phyloP scores from a whole-genome alignment of 1,139 yeast genomes.

The Pneumocystis oryctolagi region DNA sequence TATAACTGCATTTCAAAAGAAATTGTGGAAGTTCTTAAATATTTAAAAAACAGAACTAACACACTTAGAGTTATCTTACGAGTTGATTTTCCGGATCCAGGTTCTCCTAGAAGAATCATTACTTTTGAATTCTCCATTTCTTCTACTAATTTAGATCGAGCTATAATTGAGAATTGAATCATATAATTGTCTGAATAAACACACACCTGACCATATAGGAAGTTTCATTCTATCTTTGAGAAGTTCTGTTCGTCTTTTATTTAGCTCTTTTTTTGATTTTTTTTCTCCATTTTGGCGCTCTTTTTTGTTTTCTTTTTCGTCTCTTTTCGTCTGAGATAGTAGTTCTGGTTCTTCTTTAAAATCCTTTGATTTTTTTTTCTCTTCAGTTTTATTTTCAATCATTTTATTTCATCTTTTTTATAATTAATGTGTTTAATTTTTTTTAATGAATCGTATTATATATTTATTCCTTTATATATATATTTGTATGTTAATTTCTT shows the following conservation, averaged over 20 bases:
- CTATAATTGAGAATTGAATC: slow-evolving; percentile 26
- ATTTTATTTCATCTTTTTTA: neutral
- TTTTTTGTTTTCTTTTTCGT: neutral
- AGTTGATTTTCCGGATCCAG: slow-evolving; percentile 95
- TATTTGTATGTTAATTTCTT: neutral
- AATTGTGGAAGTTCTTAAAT: slow-evolving; percentile 56
- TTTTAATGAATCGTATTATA: neutral
- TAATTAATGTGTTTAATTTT: neutral
- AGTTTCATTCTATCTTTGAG: slow-evolving; percentile 4
- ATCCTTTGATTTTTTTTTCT: neutral
- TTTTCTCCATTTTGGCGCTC: neutral
- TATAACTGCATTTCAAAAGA: slow-evolving; percentile 25
- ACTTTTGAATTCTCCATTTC: slow-evolving; percentile 47
- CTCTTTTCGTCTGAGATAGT: neutral
- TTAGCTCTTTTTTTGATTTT: neutral
- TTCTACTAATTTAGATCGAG: slow-evolving; percentile 46
- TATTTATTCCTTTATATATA: neutral
- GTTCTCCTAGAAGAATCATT: slow-evolving; percentile 80
- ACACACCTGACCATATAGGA: slow-evolving; percentile 10
- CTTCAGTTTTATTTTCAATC: neutral
- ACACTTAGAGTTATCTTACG: slow-evolving; percentile 23
- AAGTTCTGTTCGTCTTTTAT: neutral
- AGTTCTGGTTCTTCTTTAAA: neutral
- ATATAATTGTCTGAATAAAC: neutral
- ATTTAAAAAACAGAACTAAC: neutral